Percentiles rank a stretch among this genome's conserved stretches.
Evolutionary conservation across 1,284 basidiomycete species (phyloP).

Genomic region (Meripilus lineatus): DNA sequence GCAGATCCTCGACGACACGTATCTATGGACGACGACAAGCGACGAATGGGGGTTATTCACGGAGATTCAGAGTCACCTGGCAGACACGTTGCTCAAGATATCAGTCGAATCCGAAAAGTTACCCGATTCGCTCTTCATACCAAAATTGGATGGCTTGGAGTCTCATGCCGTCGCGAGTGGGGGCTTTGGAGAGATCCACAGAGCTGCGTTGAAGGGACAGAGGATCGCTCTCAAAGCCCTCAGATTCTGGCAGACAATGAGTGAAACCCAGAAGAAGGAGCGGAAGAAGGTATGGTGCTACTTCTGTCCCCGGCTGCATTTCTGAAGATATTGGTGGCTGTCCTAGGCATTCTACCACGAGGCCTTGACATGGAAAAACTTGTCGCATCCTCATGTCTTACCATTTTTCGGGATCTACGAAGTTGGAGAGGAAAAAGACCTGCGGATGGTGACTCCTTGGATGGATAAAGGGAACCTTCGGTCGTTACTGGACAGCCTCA

Average conservation of each 20-base stretch:
- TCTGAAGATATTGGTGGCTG: background rate
- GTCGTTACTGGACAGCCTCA: background rate
- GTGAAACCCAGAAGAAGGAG: background rate
- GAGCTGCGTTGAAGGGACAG: background rate
- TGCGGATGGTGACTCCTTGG: constrained; percentile 6
- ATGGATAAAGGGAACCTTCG: constrained; percentile 4
- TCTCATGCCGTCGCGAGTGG: no score
- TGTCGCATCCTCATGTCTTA: constrained; percentile 1
- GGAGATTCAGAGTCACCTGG: no score
- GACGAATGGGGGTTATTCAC: no score
- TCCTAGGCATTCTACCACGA: background rate
- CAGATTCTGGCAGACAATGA: constrained; percentile 1
- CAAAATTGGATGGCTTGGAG: no score
- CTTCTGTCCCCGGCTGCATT: background rate
- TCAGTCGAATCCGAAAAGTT: no score
- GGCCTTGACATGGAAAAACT: background rate
- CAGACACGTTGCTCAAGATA: no score
- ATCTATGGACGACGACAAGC: no score
- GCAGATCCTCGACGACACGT: background rate
- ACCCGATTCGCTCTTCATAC: no score
- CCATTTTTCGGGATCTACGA: constrained; percentile 4
- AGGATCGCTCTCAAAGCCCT: constrained; percentile 2
- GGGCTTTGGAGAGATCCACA: constrained; percentile 4
- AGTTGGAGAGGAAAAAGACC: background rate
- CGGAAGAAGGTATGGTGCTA: background rate